Conservation (phyloP, 1,139 yeast genomes). For the Sugiyamaella pinicola region DNA sequence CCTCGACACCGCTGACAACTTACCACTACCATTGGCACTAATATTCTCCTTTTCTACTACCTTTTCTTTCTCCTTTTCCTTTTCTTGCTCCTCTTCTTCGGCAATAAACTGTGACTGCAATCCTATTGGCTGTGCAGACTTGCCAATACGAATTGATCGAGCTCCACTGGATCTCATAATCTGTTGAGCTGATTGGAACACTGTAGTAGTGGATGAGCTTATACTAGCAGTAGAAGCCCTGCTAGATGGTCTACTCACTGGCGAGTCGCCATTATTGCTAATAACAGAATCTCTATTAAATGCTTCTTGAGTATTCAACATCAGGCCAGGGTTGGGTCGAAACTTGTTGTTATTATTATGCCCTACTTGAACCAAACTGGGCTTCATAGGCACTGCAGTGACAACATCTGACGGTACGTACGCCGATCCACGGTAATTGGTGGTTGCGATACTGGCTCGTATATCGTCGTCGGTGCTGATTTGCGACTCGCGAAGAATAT, state of each 20-base stretch:
- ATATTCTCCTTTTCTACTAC: too few species aligned
- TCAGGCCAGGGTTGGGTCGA: conserved; percentile 17
- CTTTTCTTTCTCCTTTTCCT: not conserved
- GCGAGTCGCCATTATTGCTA: not conserved
- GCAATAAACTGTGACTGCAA: conserved; percentile 31
- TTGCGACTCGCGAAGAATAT: conserved; percentile 32
- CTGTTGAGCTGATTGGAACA: conserved; percentile 27
- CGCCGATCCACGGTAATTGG: conserved; percentile 39
- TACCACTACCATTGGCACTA: not conserved
- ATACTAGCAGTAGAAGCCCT: conserved; percentile 20
- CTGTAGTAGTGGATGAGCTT: conserved; percentile 6
- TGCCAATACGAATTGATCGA: conserved; percentile 33
- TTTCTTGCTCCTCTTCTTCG: conserved; percentile 23
- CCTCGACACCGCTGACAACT: not conserved
- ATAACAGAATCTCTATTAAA: not conserved
- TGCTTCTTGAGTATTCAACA: conserved; percentile 12
- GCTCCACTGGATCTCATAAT: conserved; percentile 29
- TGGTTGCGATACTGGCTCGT: conserved; percentile 39
- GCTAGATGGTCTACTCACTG: not conserved
- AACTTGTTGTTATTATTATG: not conserved
- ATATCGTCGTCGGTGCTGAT: conserved; percentile 25
- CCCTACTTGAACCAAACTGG: too few species aligned
- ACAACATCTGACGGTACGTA: conserved; percentile 37
- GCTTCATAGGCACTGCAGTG: conserved; percentile 39
- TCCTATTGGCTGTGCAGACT: conserved; percentile 27